These are phyloP conservation scores for Pachysolen tannophilus DNA, from an alignment of 805 yeast species.

Conservation along the genomic window DNA sequence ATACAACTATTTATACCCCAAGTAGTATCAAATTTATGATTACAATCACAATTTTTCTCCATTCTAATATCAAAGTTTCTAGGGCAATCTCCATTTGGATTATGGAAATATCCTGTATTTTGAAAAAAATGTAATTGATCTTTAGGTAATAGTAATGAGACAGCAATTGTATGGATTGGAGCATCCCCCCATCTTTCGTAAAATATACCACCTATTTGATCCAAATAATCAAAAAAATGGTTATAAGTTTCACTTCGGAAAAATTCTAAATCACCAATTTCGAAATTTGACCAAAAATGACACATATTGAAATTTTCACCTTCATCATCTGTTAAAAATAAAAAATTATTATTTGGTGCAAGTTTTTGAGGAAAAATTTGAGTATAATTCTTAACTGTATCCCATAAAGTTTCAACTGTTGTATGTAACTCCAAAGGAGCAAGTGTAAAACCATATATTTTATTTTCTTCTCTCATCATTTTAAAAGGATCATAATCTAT, in stretches of 20 bases:
- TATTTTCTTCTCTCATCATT: slow-evolving; percentile 31
- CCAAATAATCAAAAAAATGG: slow-evolving; percentile 36
- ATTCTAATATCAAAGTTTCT: slow-evolving; percentile 35
- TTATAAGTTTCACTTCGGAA: slow-evolving; percentile 36
- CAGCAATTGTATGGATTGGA: slow-evolving; percentile 24
- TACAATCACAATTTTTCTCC: slow-evolving; percentile 43
- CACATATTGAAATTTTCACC: slow-evolving; percentile 42
- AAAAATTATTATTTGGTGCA: slow-evolving; percentile 38
- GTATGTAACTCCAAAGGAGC: slow-evolving; percentile 44
- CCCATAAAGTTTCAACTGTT: slow-evolving; percentile 47
- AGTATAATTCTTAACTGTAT: slow-evolving; percentile 37
- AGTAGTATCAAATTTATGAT: slow-evolving; percentile 38
- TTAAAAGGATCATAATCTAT: slow-evolving; percentile 48
- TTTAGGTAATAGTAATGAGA: slow-evolving; percentile 20
- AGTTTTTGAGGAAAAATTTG: slow-evolving; percentile 33
- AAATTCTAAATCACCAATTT: slow-evolving; percentile 42
- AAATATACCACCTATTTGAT: slow-evolving; percentile 41
- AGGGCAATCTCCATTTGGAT: slow-evolving; percentile 56
- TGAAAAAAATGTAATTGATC: slow-evolving; percentile 29
- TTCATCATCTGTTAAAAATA: slow-evolving; percentile 39
- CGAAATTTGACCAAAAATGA: slow-evolving; percentile 63
- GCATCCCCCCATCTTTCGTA: slow-evolving; percentile 57
- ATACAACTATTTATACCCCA: slow-evolving; percentile 45
- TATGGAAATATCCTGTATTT: slow-evolving; percentile 47
- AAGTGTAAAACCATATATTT: slow-evolving; percentile 42